Evolutionary conservation across 2,329 filamentous ascomycete genomes (phyloP).

Genomic region (Lachnellula arida): DNA sequence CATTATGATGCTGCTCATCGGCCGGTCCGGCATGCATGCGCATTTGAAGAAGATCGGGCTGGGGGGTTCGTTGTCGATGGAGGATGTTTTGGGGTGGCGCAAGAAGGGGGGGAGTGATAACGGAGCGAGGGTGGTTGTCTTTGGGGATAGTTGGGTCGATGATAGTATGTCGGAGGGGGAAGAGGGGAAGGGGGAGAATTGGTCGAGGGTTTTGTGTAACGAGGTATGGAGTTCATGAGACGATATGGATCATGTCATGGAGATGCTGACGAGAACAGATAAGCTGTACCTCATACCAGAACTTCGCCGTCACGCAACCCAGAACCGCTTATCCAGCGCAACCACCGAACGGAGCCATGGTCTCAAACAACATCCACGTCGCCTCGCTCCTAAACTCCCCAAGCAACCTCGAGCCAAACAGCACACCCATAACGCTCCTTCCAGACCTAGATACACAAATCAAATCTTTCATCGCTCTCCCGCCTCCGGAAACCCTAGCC

Average conservation of each 20-base stretch:
- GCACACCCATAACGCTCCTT: slow-evolving; percentile 9
- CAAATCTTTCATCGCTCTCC: slow-evolving; percentile 23
- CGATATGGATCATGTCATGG: not conserved
- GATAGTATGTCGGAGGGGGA: slow-evolving; percentile 13
- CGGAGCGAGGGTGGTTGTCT: slow-evolving; percentile 25
- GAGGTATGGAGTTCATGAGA: slow-evolving; percentile 18
- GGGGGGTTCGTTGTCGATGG: slow-evolving; percentile 5
- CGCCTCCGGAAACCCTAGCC: slow-evolving; percentile 8
- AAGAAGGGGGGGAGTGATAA: slow-evolving; percentile 8
- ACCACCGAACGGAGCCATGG: slow-evolving; percentile 23
- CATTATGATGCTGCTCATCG: slow-evolving; percentile 19
- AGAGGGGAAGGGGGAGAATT: slow-evolving; percentile 23
- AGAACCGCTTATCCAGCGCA: slow-evolving; percentile 13
- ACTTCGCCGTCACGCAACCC: slow-evolving; percentile 27
- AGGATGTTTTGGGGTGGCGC: no score
- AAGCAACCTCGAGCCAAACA: not conserved
- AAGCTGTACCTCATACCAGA: slow-evolving; percentile 27
- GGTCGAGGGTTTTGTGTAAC: slow-evolving; percentile 27
- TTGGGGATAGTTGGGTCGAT: slow-evolving; percentile 32
- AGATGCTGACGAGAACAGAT: slow-evolving; percentile 20
- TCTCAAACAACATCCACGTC: slow-evolving; percentile 22
- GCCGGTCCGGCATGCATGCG: slow-evolving; percentile 9
- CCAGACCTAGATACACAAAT: slow-evolving; percentile 29
- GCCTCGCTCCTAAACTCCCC: slow-evolving; percentile 3
- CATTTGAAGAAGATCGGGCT: slow-evolving; percentile 25